These are phyloP conservation scores for Claviceps sp. DNA, from an alignment of 2,329 filamentous ascomycete genomes.

Conservation along the genomic window DNA sequence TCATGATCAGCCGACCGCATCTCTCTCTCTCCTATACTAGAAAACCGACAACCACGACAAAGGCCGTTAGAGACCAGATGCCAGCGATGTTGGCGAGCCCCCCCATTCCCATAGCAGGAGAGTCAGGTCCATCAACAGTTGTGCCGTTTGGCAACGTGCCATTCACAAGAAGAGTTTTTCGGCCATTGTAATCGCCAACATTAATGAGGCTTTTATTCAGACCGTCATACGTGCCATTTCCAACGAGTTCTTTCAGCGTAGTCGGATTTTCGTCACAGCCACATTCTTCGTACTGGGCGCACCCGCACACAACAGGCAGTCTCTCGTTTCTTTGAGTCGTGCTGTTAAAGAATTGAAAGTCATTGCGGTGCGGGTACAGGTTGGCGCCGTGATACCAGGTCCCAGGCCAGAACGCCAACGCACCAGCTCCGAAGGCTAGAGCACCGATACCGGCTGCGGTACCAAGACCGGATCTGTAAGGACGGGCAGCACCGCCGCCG, in stretches of 20 bases:
- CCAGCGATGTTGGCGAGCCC: slow-evolving; percentile 26
- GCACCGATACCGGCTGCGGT: slow-evolving; percentile 39
- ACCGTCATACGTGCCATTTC: slow-evolving; percentile 44
- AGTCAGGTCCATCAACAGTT: slow-evolving; percentile 24
- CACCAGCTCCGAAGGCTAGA: slow-evolving; percentile 34
- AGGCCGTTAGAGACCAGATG: slow-evolving; percentile 35
- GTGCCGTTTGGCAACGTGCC: slow-evolving; percentile 62
- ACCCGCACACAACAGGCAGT: slow-evolving; percentile 30
- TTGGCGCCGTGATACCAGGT: slow-evolving; percentile 52
- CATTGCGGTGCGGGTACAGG: slow-evolving; percentile 35
- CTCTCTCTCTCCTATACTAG: slow-evolving; percentile 22
- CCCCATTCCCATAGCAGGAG: slow-evolving; percentile 21
- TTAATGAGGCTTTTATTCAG: slow-evolving; percentile 50
- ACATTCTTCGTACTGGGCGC: slow-evolving; percentile 38
- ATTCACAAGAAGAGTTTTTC: slow-evolving; percentile 54
- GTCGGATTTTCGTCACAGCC: slow-evolving; percentile 57
- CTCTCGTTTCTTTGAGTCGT: slow-evolving; percentile 28
- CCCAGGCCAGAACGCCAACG: slow-evolving; percentile 48
- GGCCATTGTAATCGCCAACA: slow-evolving; percentile 29
- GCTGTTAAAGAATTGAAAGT: slow-evolving; percentile 35
- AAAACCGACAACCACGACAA: slow-evolving; percentile 31
- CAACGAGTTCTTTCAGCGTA: slow-evolving; percentile 44
- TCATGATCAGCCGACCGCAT: neutral
- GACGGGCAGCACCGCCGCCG: slow-evolving; percentile 46
- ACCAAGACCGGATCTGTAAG: slow-evolving; percentile 45